These are phyloP conservation scores for Pythium chondricola DNA, from an alignment of 352 stramenopile genomes.

Conservation along the genomic window DNA sequence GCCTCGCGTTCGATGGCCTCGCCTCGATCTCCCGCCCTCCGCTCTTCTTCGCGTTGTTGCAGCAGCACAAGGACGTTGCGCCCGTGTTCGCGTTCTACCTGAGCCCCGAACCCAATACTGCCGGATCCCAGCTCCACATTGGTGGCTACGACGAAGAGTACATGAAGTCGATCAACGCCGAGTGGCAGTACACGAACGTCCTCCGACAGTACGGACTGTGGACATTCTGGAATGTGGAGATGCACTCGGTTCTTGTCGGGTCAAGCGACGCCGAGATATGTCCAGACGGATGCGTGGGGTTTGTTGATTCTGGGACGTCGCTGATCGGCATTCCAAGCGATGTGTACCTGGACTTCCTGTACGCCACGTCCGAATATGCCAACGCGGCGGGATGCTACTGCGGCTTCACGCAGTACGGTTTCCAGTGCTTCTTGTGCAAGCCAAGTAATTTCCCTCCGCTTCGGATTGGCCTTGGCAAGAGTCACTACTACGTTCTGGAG, in stretches of 20 bases:
- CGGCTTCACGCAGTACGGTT: slow-evolving; percentile 72
- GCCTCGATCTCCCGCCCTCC: slow-evolving; percentile 71
- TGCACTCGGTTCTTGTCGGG: slow-evolving; percentile 60
- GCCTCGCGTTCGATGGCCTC: slow-evolving; percentile 93
- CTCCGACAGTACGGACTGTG: slow-evolving; percentile 73
- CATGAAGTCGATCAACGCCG: slow-evolving; percentile 36
- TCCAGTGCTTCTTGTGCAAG: slow-evolving; percentile 76
- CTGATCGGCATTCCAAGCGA: slow-evolving; percentile 91
- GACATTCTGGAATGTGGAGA: slow-evolving; percentile 76
- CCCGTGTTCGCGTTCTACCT: slow-evolving; percentile 96
- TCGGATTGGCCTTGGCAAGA: slow-evolving; percentile 49
- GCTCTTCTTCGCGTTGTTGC: slow-evolving; percentile 56
- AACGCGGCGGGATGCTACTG: slow-evolving; percentile 69
- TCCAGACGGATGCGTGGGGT: slow-evolving; percentile 70
- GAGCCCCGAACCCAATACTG: slow-evolving; percentile 79
- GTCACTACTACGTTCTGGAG: slow-evolving; percentile 63
- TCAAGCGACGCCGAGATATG: slow-evolving; percentile 34
- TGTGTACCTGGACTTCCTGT: slow-evolving; percentile 68
- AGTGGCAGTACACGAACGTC: slow-evolving; percentile 70
- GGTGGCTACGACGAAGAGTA: slow-evolving; percentile 56
- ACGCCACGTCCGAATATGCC: slow-evolving; percentile 54
- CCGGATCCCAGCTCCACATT: slow-evolving; percentile 68
- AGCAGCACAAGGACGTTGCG: slow-evolving; percentile 57
- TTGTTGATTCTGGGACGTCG: slow-evolving; percentile 97
- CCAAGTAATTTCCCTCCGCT: slow-evolving; percentile 57